Conservation (phyloP, 2,329 filamentous ascomycete species). For the Dothistroma pini region DNA sequence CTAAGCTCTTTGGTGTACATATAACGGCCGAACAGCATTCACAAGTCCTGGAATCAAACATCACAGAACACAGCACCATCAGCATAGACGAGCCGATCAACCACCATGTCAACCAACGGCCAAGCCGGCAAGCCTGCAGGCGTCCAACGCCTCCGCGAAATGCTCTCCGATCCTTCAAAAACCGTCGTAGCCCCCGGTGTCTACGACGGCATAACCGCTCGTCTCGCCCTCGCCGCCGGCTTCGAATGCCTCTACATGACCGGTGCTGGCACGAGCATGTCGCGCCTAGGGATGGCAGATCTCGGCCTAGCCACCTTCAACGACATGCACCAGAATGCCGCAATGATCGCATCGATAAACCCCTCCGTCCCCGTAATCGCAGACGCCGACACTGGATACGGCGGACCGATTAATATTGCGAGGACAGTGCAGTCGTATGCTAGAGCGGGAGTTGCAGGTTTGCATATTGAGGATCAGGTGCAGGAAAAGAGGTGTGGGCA, state of each 20-base stretch:
- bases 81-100: conserved; percentile 2
- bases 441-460: conserved; percentile 53
- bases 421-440: conserved; percentile 28
- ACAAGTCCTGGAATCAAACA: too few species aligned
- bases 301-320: conserved; percentile 59
- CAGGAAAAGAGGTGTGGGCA: conserved; percentile 62
- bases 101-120: conserved; percentile 22
- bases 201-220: conserved; percentile 64
- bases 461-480: conserved; percentile 64
- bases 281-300: conserved; percentile 59
- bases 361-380: conserved; percentile 57
- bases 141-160: conserved; percentile 28
- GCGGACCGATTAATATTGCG: conserved; percentile 37
- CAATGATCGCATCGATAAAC: conserved; percentile 61
- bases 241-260: conserved; percentile 68
- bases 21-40: neutral
- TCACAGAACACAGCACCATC: neutral
- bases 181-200: conserved; percentile 60
- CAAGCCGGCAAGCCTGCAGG: conserved; percentile 20
- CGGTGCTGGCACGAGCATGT: conserved; percentile 60
- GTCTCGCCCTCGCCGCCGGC: conserved; percentile 59
- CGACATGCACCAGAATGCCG: conserved; percentile 62
- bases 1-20: neutral
- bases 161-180: conserved; percentile 31
- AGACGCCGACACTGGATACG: conserved; percentile 59